phyloP scores from a whole-genome alignment of 2,329 filamentous ascomycete genomes.

The Ceratocystis albifundus region DNA sequence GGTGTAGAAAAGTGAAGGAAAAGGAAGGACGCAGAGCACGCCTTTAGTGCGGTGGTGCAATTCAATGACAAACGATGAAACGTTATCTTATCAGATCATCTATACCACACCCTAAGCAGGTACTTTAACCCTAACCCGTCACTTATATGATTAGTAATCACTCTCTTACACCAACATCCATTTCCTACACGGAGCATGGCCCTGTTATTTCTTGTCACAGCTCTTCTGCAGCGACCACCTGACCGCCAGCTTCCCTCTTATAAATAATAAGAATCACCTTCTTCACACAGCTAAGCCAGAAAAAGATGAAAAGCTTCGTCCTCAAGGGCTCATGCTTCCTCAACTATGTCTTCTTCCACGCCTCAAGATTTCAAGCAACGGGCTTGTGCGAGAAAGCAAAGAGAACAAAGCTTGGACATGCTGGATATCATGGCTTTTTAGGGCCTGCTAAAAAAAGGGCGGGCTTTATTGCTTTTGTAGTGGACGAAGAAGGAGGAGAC shows the following conservation, averaged over 20 bases:
- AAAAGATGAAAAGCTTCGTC: background rate
- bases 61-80: background rate
- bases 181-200: background rate
- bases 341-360: background rate
- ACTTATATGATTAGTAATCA: background rate
- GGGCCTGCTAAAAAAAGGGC: background rate
- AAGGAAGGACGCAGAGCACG: background rate
- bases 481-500: background rate
- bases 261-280: background rate
- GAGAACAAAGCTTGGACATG: background rate
- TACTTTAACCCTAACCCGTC: background rate
- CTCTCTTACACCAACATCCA: background rate
- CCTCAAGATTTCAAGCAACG: background rate
- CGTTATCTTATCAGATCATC: conserved; percentile 23
- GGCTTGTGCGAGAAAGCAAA: background rate
- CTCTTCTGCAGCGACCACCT: background rate
- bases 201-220: background rate
- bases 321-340: background rate
- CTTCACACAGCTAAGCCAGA: background rate
- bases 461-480: background rate
- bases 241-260: background rate
- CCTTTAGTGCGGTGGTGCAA: background rate
- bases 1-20: background rate
- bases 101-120: background rate
- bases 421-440: background rate